These are phyloP conservation scores for Penicillium sp. DNA, from an alignment of 2,329 filamentous ascomycete species.

Conservation along the genomic window DNA sequence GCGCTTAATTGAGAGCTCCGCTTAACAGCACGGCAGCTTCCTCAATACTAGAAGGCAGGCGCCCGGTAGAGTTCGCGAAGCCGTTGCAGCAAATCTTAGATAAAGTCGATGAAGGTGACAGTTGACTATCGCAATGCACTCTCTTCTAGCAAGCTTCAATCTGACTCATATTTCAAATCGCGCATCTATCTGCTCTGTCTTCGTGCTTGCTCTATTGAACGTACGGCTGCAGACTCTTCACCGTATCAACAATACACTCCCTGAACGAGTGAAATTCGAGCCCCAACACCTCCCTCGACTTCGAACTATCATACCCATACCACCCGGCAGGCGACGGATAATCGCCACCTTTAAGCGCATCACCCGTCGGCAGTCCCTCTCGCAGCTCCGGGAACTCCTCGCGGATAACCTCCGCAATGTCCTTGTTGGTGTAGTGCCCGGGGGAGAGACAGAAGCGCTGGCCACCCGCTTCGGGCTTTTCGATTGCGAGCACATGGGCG, in stretches of 20 bases:
- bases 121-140: neutral
- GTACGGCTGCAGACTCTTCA: neutral
- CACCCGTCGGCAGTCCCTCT: neutral
- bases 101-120: no score
- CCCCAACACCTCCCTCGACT: neutral
- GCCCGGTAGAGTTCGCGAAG: neutral
- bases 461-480: neutral
- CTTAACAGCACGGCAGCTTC: neutral
- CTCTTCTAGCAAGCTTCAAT: neutral
- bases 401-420: neutral
- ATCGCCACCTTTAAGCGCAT: neutral
- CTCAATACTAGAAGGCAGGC: neutral
- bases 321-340: neutral
- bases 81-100: no score
- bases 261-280: neutral
- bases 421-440: neutral
- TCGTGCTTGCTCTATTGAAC: neutral
- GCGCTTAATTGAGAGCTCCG: neutral
- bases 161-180: neutral
- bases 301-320: conserved; percentile 6
- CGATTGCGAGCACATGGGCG: neutral
- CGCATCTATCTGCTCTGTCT: neutral
- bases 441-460: neutral
- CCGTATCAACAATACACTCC: conserved; percentile 9
- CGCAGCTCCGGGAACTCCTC: neutral